Evolutionary conservation across 73 alveolate genomes (phyloP).

Genomic region (Paramecium sonneborni): DNA sequence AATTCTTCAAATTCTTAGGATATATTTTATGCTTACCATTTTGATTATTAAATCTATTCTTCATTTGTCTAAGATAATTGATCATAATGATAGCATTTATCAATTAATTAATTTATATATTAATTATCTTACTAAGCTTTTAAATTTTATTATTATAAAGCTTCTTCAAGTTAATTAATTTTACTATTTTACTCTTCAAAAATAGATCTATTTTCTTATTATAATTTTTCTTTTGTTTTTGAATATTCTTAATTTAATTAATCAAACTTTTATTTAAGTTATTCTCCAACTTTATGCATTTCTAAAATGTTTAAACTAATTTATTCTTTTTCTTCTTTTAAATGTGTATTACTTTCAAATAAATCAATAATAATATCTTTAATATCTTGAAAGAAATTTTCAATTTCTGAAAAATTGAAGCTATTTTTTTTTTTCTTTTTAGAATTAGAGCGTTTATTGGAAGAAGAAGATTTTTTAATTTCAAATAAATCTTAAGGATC

Average conservation of each 20-base stretch:
- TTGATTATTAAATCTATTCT: not conserved
- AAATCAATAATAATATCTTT: not conserved
- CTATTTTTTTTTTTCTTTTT: not conserved
- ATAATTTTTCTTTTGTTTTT: not conserved
- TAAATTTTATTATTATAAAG: not conserved
- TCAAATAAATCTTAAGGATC: not conserved
- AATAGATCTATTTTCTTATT: not conserved
- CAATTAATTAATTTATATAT: not conserved
- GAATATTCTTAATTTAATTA: constrained; percentile 30
- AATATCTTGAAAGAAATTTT: constrained; percentile 22
- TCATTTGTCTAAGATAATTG: not conserved
- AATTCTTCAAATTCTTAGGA: not conserved
- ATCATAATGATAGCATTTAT: not conserved
- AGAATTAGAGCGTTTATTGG: not conserved
- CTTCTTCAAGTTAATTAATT: not conserved
- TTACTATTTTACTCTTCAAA: not conserved
- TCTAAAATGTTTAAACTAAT: not conserved
- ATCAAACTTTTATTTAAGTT: not conserved
- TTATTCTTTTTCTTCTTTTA: constrained; percentile 24
- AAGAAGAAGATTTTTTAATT: not conserved
- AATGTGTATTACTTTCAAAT: not conserved
- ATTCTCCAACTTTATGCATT: constrained; percentile 46
- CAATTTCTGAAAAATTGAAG: not conserved
- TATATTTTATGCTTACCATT: not conserved
- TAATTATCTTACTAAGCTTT: not conserved